Evolutionary conservation across 306 rosid genomes (phyloP), one percentile per base, ranked within the genome.

Genomic region (Ceratonia siliqua): DNA sequence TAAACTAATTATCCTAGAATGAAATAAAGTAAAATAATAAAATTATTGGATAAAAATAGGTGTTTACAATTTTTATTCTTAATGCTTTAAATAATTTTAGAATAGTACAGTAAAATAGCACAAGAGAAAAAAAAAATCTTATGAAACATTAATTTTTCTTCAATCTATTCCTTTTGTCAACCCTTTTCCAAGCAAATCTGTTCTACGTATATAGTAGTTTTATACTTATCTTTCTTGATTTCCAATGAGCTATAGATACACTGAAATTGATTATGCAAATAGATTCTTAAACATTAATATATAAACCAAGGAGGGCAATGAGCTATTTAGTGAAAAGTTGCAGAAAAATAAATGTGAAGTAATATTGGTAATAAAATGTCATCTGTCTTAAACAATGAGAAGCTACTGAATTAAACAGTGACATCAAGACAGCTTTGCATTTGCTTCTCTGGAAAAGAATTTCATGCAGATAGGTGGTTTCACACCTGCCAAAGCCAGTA

Each of bases 401-500:
- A 11, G 36, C 21, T 42, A 5, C 9, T 27, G 4, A 52, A 48
- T 27, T 6, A 50, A 49, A 45, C 15, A 11, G 18, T n/a, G 20
- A 11, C 10, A 30, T 84, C 35, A 84, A 54, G 81, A 69, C 30
- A 85, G 86, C 61, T 79, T 79, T 8, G 63, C 27, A 62, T 85
- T 85, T 33, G 35, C 0, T 22, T 6, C 38, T 8, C 84, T 85
- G 11, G 86, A 82, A 68, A 85, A 72, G 53, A 85, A 85, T 14
- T 79, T 85, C 89, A 85, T 85, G 78, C 89, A 85, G 32, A 85
- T 72, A 36, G 89, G 89, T 41, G 89, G 89, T 2, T 73, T 11
- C 2, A 82, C 78, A 49, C 86, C 86, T 8, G 76, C 78, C 41
- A 85, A 56, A 17, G 89, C 86, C 41, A 85, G 68, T 46, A 85